Percentiles rank a stretch among this genome's conserved stretches.
Conservation (phyloP, 2,329 filamentous ascomycete species). For the Aspergillus sp. region DNA sequence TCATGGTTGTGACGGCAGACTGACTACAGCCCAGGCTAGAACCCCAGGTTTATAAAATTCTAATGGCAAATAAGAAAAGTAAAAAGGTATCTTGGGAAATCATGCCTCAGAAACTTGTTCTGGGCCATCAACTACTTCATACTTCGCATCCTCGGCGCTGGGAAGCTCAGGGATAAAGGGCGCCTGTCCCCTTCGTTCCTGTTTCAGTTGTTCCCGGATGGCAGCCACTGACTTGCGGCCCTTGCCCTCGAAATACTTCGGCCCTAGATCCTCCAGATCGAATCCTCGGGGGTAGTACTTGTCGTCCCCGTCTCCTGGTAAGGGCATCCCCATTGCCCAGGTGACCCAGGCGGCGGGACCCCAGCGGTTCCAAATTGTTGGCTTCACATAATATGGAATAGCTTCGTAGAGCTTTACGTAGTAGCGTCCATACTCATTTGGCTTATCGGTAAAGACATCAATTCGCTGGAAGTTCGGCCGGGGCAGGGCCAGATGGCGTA, state of each 20-base stretch:
- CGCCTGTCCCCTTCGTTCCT: slow-evolving; percentile 41
- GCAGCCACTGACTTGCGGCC: slow-evolving; percentile 39
- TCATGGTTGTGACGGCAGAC: not conserved
- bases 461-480: slow-evolving; percentile 46
- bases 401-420: slow-evolving; percentile 54
- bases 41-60: not conserved
- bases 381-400: slow-evolving; percentile 64
- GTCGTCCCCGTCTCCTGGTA: slow-evolving; percentile 50
- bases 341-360: slow-evolving; percentile 48
- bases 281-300: slow-evolving; percentile 52
- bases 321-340: slow-evolving; percentile 38
- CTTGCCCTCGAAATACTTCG: slow-evolving; percentile 52
- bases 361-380: slow-evolving; percentile 63
- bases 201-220: slow-evolving; percentile 43
- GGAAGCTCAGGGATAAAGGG: not conserved
- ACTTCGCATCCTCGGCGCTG: not conserved
- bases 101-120: not conserved
- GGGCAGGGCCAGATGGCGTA: slow-evolving; percentile 62
- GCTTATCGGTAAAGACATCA: slow-evolving; percentile 44
- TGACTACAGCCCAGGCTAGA: not conserved
- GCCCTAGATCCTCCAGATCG: slow-evolving; percentile 61
- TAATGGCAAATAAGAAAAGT: not conserved
- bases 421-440: slow-evolving; percentile 58
- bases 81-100: not conserved
- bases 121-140: not conserved